A percentile compares a stretch with the other conserved stretches of the same genome.
Conservation (phyloP, 345 rosid species). For the Eucalyptus sp. region DNA sequence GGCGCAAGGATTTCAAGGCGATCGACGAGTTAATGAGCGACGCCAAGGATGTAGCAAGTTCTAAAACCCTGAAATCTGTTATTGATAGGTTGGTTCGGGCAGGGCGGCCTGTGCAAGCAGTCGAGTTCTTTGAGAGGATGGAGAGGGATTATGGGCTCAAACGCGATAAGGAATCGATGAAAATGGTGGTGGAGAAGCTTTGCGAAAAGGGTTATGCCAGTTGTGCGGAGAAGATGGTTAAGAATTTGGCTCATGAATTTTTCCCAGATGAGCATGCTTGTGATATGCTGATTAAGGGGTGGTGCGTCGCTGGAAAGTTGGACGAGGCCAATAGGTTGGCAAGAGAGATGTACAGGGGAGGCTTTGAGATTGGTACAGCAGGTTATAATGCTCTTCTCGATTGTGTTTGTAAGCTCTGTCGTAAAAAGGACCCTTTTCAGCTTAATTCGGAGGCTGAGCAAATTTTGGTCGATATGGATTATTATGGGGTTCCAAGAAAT, state of each 20-base stretch:
- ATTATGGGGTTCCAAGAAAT: conserved; percentile 75
- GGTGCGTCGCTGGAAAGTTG: conserved; percentile 79
- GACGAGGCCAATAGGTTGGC: conserved; percentile 88
- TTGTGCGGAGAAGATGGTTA: conserved; percentile 84
- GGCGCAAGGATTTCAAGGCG: conserved; percentile 86
- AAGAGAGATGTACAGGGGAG: conserved; percentile 92
- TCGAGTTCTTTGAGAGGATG: conserved; percentile 70
- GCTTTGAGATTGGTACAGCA: conserved; percentile 64
- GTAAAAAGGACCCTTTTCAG: conserved; percentile 70
- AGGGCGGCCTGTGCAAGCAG: conserved; percentile 56
- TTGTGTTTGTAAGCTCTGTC: conserved; percentile 85
- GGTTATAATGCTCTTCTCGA: conserved; percentile 72
- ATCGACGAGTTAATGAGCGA: conserved; percentile 43
- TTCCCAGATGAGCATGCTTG: conserved; percentile 81
- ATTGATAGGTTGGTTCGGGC: conserved; percentile 74
- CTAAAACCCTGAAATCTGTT: conserved; percentile 34
- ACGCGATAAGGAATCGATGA: conserved; percentile 54
- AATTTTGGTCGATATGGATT: conserved; percentile 79
- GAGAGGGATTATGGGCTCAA: conserved; percentile 66
- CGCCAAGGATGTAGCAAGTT: conserved; percentile 40
- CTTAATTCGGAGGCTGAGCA: conserved; percentile 60
- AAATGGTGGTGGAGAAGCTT: conserved; percentile 51
- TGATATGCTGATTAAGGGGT: conserved; percentile 78
- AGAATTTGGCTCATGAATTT: conserved; percentile 62
- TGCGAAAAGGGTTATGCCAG: conserved; percentile 62